Conservation (phyloP, 371 early-diverging fungal genomes). For the Syncephalis plumigaleata region DNA sequence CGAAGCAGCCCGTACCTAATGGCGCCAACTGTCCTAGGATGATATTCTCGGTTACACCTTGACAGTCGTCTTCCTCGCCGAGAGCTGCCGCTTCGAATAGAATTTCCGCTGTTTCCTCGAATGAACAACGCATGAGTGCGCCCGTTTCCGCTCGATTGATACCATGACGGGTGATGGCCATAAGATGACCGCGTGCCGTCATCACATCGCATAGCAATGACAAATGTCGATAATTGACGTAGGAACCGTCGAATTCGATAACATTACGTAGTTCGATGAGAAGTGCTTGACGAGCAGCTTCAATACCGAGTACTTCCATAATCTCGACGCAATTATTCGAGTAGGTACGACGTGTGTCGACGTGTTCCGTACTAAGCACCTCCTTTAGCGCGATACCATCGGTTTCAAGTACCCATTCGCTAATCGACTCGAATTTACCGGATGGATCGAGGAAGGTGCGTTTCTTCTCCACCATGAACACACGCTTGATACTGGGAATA, state of each 20-base stretch:
- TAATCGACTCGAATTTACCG: constrained; percentile 47
- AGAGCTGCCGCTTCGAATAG: constrained; percentile 93
- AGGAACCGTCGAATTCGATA: constrained; percentile 96
- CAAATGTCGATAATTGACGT: constrained; percentile 98
- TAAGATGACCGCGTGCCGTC: constrained; percentile 89
- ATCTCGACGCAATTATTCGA: constrained; percentile 94
- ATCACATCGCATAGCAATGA: constrained; percentile 95
- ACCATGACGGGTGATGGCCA: constrained; percentile 98
- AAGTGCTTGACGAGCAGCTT: constrained; percentile 88
- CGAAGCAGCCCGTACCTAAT: constrained; percentile 94
- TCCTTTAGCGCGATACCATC: constrained; percentile 90
- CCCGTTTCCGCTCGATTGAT: constrained; percentile 96
- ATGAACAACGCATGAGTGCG: constrained; percentile 94
- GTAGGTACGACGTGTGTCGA: constrained; percentile 66
- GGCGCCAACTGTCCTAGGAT: constrained; percentile 98
- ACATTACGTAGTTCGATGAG: constrained; percentile 90
- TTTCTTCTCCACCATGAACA: constrained; percentile 79
- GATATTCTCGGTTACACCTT: constrained; percentile 96
- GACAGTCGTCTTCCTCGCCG: constrained; percentile 88
- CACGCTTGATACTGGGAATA: constrained; percentile 75
- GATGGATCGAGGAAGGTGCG: constrained; percentile 20
- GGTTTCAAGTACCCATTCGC: constrained; percentile 89
- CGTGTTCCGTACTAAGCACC: constrained; percentile 71
- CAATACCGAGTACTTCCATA: constrained; percentile 91
- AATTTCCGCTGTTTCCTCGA: constrained; percentile 99